These are phyloP conservation scores for Monosporozyma solicola DNA, from an alignment of 805 yeast genomes.

Conservation along the genomic window DNA sequence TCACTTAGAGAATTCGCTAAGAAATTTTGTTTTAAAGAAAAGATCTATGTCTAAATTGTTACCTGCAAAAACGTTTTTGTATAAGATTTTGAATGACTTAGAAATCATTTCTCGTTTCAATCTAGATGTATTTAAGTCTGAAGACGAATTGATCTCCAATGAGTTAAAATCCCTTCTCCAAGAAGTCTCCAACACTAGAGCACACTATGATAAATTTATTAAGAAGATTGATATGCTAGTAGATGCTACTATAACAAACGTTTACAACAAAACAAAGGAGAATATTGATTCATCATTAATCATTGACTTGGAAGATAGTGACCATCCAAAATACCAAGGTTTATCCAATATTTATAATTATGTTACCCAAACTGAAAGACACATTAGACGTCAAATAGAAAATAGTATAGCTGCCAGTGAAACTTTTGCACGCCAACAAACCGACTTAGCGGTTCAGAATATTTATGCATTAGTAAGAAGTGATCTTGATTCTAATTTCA, in stretches of 20 bases:
- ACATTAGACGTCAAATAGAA: slow-evolving; percentile 56
- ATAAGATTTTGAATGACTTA: slow-evolving; percentile 62
- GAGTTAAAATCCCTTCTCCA: slow-evolving; percentile 57
- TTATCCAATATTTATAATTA: slow-evolving; percentile 57
- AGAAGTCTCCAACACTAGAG: slow-evolving; percentile 44
- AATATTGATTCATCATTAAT: slow-evolving; percentile 45
- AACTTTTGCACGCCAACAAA: slow-evolving; percentile 51
- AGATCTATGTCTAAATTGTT: slow-evolving; percentile 79
- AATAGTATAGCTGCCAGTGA: slow-evolving; percentile 60
- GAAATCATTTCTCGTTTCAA: slow-evolving; percentile 53
- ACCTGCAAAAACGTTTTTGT: slow-evolving; percentile 85
- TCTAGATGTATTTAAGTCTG: slow-evolving; percentile 42
- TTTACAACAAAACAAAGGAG: slow-evolving; percentile 52
- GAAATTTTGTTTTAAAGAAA: slow-evolving; percentile 81
- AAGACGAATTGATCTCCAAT: slow-evolving; percentile 37
- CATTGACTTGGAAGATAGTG: slow-evolving; percentile 24
- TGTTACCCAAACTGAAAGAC: slow-evolving; percentile 58
- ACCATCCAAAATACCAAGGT: slow-evolving; percentile 47
- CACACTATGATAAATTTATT: slow-evolving; percentile 43
- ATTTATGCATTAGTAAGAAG: slow-evolving; percentile 55
- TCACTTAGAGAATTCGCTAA: slow-evolving; percentile 69
- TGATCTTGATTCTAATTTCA: slow-evolving; percentile 53
- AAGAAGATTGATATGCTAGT: slow-evolving; percentile 53
- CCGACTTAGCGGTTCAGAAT: slow-evolving; percentile 50
- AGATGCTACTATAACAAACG: slow-evolving; percentile 49